These are phyloP conservation scores for Centaurea solstitialis DNA, from an alignment of 129 eudicot genomes.

Conservation along the genomic window DNA sequence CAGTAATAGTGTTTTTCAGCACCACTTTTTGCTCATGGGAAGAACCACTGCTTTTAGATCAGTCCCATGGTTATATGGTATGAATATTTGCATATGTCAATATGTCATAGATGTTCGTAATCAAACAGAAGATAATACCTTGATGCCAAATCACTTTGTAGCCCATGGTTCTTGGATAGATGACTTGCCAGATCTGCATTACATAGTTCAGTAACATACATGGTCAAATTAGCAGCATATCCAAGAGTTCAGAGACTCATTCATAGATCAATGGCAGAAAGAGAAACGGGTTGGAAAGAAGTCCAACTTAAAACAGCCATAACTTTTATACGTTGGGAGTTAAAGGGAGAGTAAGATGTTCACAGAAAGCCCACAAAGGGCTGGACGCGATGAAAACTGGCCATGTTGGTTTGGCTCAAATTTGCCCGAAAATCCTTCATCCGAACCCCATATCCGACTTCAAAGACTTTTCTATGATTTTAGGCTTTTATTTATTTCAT, in stretches of 20 bases:
- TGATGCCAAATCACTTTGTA: constrained; percentile 74
- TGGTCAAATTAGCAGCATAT: neutral
- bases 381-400: neutral
- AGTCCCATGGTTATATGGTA: neutral
- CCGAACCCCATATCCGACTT: neutral
- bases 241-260: neutral
- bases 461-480: neutral
- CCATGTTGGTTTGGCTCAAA: neutral
- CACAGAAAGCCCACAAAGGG: neutral
- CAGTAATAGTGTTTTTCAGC: neutral
- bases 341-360: neutral
- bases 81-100: neutral
- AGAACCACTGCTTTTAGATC: neutral
- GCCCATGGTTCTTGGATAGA: constrained; percentile 88
- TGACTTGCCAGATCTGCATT: constrained; percentile 79
- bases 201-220: constrained; percentile 16
- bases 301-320: neutral
- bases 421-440: neutral
- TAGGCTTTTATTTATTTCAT: neutral
- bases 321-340: neutral
- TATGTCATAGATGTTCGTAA: neutral
- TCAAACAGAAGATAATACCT: constrained; percentile 46
- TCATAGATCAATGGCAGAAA: neutral
- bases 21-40: neutral
- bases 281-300: neutral